Evolutionary conservation across 257 asterid genomes (phyloP).

Genomic region (Paraleonurus japonicus): DNA sequence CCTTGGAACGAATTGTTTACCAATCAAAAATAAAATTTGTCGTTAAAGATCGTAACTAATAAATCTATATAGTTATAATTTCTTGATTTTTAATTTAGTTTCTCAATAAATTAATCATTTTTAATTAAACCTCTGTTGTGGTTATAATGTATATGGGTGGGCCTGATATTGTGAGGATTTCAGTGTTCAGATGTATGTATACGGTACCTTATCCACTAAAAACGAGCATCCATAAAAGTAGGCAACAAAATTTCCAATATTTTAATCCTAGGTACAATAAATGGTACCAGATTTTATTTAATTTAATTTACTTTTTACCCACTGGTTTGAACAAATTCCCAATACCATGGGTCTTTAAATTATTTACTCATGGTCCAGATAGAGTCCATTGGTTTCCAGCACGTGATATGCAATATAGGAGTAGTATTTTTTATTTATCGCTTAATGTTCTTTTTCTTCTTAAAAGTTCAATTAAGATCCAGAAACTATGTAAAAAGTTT

Average conservation of each 20-base stretch:
- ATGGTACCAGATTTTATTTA: not conserved
- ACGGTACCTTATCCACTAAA: slow-evolving; percentile 7
- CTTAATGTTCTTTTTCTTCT: too few species aligned
- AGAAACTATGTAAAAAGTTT: not conserved
- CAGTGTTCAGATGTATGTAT: not conserved
- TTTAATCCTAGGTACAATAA: not conserved
- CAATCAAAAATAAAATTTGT: too few species aligned
- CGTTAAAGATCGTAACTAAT: too few species aligned
- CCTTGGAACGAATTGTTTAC: too few species aligned
- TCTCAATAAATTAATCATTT: too few species aligned
- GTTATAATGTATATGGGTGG: not conserved
- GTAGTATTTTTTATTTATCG: not conserved
- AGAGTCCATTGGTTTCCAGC: slow-evolving; percentile 19
- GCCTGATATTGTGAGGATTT: not conserved
- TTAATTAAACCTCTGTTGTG: not conserved
- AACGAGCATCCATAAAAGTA: slow-evolving; percentile 21
- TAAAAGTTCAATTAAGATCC: not conserved
- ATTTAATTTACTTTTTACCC: slow-evolving; percentile 17
- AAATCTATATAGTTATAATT: too few species aligned
- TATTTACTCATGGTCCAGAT: not conserved
- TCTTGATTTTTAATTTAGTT: too few species aligned
- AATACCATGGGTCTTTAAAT: slow-evolving; percentile 34
- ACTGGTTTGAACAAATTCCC: slow-evolving; percentile 29
- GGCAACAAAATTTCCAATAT: not conserved
- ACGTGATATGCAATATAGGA: not conserved